Evolutionary conservation across 805 yeast species (phyloP), one percentile per base, ranked within the genome.

Genomic region (Wickerhamia fluorescens): DNA sequence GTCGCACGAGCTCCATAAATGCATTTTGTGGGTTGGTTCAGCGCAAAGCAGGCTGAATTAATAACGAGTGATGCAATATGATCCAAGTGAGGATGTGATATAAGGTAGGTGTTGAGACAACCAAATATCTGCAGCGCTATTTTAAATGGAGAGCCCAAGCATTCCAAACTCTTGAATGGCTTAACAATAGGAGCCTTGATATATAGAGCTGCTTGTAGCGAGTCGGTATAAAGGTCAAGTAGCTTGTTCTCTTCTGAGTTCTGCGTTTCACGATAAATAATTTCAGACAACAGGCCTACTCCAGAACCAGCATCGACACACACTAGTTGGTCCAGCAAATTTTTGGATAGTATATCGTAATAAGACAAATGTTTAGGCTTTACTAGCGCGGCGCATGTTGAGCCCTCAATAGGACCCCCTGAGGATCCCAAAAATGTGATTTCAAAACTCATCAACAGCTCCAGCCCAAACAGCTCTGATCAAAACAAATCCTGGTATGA

Each of bases 41-140:
- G 6, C 23, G 36, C 30, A 33, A 71, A 65, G 10, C 68, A 63
- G 0, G 95, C 84, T 3, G 88, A 73, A 46, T 86, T 86, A 29
- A 87, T 55, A 0, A 78, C 73, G 27, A 87, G 47, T 0, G 80
- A 83, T 7, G 70, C 49, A 9, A 85, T 63, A 49, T 87, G 96
- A 51, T 87, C 96, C 29, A 87, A 47, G 53, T 87, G 96, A 0
- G 89, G 73, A 52, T 87, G 96, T 1, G 95, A 73, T 16, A 87
- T 68, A 27, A 78, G 57, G 38, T 68, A 73, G 18, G 58, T 58
- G 6, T 56, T 46, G 2, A 77, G 47, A 5, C 51, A 38, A 4
- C 54, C 51, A 17, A 64, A 50, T 4, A 75, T 22, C 17, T 37
- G 28, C 25, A 42, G 40, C 4, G 70, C 46, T 14, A 47, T 29